phyloP scores from a whole-genome alignment of 306 rosid species.

The Erythrophleum fordii region DNA sequence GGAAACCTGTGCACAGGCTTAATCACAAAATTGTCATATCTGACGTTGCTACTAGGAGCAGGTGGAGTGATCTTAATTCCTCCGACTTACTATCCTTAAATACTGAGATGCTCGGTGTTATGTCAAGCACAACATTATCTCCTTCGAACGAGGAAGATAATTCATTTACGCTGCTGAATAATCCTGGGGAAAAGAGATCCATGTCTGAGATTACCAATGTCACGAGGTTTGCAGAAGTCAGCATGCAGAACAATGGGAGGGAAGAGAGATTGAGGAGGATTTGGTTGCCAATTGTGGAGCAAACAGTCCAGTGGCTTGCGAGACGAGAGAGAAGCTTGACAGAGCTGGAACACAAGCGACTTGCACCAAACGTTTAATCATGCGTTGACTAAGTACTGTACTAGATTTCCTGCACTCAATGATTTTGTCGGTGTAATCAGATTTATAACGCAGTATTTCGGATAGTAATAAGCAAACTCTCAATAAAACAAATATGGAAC shows the following conservation, averaged over 20 bases:
- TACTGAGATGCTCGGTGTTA: slow-evolving; percentile 62
- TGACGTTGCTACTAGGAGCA: slow-evolving; percentile 61
- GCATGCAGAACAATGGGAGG: slow-evolving; percentile 40
- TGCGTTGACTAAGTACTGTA: background rate
- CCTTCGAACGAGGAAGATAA: slow-evolving; percentile 37
- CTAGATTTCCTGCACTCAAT: background rate
- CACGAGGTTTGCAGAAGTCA: slow-evolving; percentile 58
- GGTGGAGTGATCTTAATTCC: slow-evolving; percentile 91
- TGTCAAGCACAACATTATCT: slow-evolving; percentile 62
- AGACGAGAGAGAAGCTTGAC: background rate
- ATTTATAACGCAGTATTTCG: background rate
- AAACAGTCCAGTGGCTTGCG: slow-evolving; percentile 81
- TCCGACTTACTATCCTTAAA: slow-evolving; percentile 75
- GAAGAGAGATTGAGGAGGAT: slow-evolving; percentile 64
- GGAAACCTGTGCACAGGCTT: slow-evolving; percentile 49
- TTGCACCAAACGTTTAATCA: slow-evolving; percentile 50
- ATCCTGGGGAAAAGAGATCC: slow-evolving; percentile 54
- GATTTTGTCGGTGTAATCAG: slow-evolving; percentile 20
- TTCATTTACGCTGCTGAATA: slow-evolving; percentile 46
- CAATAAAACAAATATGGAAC: background rate
- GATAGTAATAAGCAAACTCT: background rate
- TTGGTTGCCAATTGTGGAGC: slow-evolving; percentile 76
- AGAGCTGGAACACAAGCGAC: slow-evolving; percentile 3
- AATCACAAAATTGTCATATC: slow-evolving; percentile 74
- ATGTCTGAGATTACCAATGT: slow-evolving; percentile 79